Evolutionary conservation across 352 stramenopile species (phyloP), one percentile per base, ranked within the genome.

Genomic region (Pythium folliculosum): DNA sequence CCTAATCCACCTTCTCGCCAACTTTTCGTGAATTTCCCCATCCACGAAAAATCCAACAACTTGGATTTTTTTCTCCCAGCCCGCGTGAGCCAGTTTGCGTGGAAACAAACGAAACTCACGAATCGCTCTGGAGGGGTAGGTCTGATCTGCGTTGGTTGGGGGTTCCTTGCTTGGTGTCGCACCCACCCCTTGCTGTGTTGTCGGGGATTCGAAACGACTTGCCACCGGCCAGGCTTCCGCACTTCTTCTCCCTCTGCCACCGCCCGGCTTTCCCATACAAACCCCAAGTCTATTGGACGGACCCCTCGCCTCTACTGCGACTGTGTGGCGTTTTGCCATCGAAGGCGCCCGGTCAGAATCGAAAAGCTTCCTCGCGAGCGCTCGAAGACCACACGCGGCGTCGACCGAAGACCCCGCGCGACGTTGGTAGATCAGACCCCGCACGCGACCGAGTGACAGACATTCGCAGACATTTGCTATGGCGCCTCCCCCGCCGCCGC

Each of bases 171-270:
- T 17, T 40, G 49, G 32, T 32, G 49, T 55, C 49, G 49, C 49
- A 23, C 4, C 21, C 10, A 48, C 44, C 5, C 44, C 44, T 8
- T 25, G 12, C n/a, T n/a, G 47, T 35, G 19, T 53, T n/a, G n/a
- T n/a, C n/a, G 21, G 21, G 19, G 52, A 60, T 50, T 50, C 54
- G 54, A 60, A 60, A 60, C 54, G 54, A 60, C 54, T 60, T 55
- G 49, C 49, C 25, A 25, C 5, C 19, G 25, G 3, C 17, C 44
- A 23, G 5, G n/a, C n/a, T n/a, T n/a, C 6, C 2, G 3, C n/a
- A n/a, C 52, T 59, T 52, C 37, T 19, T 54, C 44, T 44, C 56
- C 45, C 56, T 54, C 56, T 63, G n/a, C 35, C 54, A 51, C 14
- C 16, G 2, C 12, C 21, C 40, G n/a, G n/a, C n/a, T n/a, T 51